These are phyloP conservation scores for Saururus chinensis DNA, from an alignment of 164 flowering plant genomes.

Conservation along the genomic window DNA sequence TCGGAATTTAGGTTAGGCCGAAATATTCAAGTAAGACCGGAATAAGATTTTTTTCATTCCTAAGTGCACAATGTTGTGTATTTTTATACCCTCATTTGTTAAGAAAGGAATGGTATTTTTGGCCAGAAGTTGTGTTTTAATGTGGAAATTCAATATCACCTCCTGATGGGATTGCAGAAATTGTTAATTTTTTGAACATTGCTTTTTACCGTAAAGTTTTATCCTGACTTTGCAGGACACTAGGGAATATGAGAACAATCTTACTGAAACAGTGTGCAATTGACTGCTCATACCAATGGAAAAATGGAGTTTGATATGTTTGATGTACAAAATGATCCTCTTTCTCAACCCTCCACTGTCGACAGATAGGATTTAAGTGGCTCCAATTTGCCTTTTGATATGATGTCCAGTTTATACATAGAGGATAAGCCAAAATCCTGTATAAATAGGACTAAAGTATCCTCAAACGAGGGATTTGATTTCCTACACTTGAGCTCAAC, in stretches of 20 bases:
- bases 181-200: too few relatives aligned
- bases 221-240: background rate
- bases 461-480: slow-evolving; percentile 16
- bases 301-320: slow-evolving; percentile 23
- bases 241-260: slow-evolving; percentile 4
- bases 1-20: slow-evolving; percentile 5
- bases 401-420: slow-evolving; percentile 28
- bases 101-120: background rate
- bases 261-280: slow-evolving; percentile 27
- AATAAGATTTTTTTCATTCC: too few relatives aligned
- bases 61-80: background rate
- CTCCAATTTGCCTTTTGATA: slow-evolving; percentile 17
- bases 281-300: slow-evolving; percentile 29
- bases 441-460: slow-evolving; percentile 8
- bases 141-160: background rate
- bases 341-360: slow-evolving; percentile 9
- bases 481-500: slow-evolving; percentile 10
- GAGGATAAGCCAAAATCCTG: slow-evolving; percentile 20
- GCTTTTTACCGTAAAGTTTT: too few relatives aligned
- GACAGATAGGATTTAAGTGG: slow-evolving; percentile 14
- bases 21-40: background rate
- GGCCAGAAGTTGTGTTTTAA: background rate
- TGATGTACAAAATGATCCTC: slow-evolving; percentile 18
- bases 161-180: background rate
- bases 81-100: too few relatives aligned